Base-by-base conservation (phyloP, 1,284 basidiomycete species). In the Coniferiporia weirii region DNA sequence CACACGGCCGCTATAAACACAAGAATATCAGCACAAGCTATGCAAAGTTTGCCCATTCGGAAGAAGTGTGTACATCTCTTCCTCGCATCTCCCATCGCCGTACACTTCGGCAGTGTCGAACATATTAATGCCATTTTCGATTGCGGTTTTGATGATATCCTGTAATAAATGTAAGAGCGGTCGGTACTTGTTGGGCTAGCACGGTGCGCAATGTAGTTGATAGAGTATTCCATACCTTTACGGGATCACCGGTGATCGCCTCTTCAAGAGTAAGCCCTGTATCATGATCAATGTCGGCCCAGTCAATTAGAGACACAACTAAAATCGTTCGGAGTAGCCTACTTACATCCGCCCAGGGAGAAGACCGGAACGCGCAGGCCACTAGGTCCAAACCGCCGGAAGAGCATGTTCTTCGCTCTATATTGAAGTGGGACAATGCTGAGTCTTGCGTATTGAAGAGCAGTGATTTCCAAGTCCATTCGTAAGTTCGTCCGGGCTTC, bases 221-320 rank as follows among this genome's bases (percentile, higher is more conserved):
- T 15, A 20, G 44, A 49, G 10, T 17, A 32, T 45, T 35, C 57
- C 70, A 19, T 60, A 80, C 82, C 75, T 82, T 90, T 66, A 88
- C 87, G 50, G 83, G 81, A 69, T 90, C 87, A 13, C 87, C 88
- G 60, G 77, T 76, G 43, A 89, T 81, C 10, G 84, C 83, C 17
- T 44, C 56, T 17, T 59, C 65, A 47, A 63, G 48, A 1, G 63
- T 63, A 27, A 66, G 60, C 65, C 62, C 52, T 59, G 12, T 15
- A 32, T 44, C n/a, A 5, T 27, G 27, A 27, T 27, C 27, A 27
- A n/a, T 19, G 17, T 43, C 2, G 4, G 38, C 44, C 13, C 17
- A 40, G 9, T 40, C 15, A 40, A 27, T 54, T 15, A n/a, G 12
- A 15, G 4, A 54, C 45, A 4, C 13, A 47, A n/a, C 20, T 17